Evolutionary conservation across 371 early-diverging fungal species (phyloP).

Genomic region (Actinomucor elegans): DNA sequence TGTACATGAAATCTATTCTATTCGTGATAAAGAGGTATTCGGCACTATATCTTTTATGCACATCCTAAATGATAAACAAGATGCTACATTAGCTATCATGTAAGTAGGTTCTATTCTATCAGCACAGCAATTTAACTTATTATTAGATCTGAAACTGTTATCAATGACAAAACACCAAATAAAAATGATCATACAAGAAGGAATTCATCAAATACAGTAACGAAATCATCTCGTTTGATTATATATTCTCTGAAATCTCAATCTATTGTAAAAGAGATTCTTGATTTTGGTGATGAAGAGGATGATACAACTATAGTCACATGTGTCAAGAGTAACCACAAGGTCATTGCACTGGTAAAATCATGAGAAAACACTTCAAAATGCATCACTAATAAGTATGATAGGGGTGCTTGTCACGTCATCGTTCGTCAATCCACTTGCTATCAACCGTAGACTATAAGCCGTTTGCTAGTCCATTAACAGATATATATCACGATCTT

Average conservation of each 20-base stretch:
- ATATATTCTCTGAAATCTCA: constrained; percentile 54
- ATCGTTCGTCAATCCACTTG: constrained; percentile 42
- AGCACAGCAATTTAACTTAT: background rate
- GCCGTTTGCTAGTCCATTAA: constrained; percentile 37
- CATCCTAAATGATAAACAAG: constrained; percentile 27
- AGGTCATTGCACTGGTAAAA: constrained; percentile 52
- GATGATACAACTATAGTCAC: constrained; percentile 40
- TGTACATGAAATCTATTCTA: constrained; percentile 70
- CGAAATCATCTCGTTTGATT: background rate
- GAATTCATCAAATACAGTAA: background rate
- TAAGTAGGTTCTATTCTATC: too few species aligned
- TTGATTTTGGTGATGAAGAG: constrained; percentile 35
- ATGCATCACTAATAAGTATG: background rate
- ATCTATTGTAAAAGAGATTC: constrained; percentile 28
- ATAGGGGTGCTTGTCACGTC: constrained; percentile 32
- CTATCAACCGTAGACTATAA: constrained; percentile 32
- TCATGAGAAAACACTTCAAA: too few species aligned
- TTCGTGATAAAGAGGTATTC: constrained; percentile 50
- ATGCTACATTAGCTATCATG: constrained; percentile 53
- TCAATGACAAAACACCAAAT: background rate
- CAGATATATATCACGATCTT: constrained; percentile 49
- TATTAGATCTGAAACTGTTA: constrained; percentile 6
- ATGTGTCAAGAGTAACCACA: constrained; percentile 48
- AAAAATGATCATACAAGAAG: background rate
- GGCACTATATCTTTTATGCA: constrained; percentile 55